Percentiles rank a stretch among this genome's conserved stretches.
phyloP scores from a whole-genome alignment of 176 grass and related monocot species.

The Guadua angustifolia region DNA sequence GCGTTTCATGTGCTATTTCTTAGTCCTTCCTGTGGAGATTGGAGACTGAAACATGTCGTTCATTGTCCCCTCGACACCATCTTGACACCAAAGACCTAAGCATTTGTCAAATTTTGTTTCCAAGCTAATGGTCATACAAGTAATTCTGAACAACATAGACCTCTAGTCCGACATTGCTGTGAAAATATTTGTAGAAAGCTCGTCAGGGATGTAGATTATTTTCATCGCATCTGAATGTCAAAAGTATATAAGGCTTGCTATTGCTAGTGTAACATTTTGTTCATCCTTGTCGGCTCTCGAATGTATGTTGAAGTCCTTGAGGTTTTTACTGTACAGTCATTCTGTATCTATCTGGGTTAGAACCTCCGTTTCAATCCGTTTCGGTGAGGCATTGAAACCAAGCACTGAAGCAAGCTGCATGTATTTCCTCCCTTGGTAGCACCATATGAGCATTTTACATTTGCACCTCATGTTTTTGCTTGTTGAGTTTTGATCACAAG shows the following conservation, averaged over 20 bases:
- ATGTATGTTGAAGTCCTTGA: conserved; percentile 6
- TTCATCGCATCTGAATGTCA: conserved; percentile 9
- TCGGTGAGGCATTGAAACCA: neutral
- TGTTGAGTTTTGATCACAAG: neutral
- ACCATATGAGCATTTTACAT: neutral
- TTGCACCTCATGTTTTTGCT: neutral
- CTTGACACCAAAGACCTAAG: conserved; percentile 19
- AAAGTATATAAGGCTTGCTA: conserved; percentile 33
- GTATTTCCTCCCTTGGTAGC: neutral
- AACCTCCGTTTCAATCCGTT: neutral
- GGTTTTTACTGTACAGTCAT: conserved; percentile 18
- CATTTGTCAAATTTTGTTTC: conserved; percentile 36
- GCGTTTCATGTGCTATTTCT: conserved; percentile 9
- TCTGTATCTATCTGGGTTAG: conserved; percentile 3
- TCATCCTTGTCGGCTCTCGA: neutral
- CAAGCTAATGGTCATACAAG: neutral
- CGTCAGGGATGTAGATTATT: neutral
- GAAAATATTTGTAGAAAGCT: conserved; percentile 40
- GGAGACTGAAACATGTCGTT: neutral
- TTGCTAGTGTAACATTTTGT: neutral
- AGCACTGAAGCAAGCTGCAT: conserved; percentile 11
- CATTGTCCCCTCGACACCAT: neutral
- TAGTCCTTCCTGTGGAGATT: neutral
- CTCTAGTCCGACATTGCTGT: neutral
- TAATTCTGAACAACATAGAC: neutral